Evolutionary conservation across 495 filamentous ascomycete genomes (phyloP).

Genomic region (Penicillium cataractarum): DNA sequence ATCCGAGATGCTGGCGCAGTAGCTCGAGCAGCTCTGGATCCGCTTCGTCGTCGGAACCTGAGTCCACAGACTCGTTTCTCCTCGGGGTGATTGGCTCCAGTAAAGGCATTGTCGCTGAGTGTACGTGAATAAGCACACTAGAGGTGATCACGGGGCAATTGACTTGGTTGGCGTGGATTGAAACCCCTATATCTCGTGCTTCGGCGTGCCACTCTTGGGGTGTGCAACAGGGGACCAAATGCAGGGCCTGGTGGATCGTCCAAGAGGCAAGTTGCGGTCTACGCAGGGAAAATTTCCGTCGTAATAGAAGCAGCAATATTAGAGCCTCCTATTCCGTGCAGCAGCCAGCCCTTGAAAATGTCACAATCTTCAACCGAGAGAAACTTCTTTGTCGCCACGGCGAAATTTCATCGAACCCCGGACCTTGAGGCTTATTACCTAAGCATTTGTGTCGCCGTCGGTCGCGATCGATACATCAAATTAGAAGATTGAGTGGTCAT

Average conservation of each 20-base stretch:
- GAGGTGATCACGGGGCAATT: constrained; percentile 3
- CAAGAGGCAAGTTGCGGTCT: neutral
- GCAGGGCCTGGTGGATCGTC: constrained; percentile 1
- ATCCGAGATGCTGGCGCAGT: constrained; percentile 75
- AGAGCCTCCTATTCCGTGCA: neutral
- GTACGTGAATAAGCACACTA: neutral
- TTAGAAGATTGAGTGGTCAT: neutral
- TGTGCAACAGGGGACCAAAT: constrained; percentile 13
- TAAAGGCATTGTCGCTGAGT: constrained; percentile 25
- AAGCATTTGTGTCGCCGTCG: constrained; percentile 21
- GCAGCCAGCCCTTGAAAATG: neutral
- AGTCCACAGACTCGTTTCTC: constrained; percentile 21
- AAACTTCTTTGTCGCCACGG: constrained; percentile 25
- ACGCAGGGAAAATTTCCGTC: neutral
- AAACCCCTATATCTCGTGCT: constrained; percentile 12
- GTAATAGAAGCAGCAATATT: neutral
- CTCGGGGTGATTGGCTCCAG: constrained; percentile 22
- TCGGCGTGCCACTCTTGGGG: neutral
- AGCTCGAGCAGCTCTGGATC: constrained; percentile 88
- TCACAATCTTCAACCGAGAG: constrained; percentile 3
- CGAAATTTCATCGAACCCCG: constrained; percentile 25
- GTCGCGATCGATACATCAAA: constrained; percentile 2
- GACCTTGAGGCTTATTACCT: constrained; percentile 24
- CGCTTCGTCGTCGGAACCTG: constrained; percentile 77
- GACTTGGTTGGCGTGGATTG: neutral